phyloP scores from a whole-genome alignment of 208 protist species.

The Naegleria lovaniensis region DNA sequence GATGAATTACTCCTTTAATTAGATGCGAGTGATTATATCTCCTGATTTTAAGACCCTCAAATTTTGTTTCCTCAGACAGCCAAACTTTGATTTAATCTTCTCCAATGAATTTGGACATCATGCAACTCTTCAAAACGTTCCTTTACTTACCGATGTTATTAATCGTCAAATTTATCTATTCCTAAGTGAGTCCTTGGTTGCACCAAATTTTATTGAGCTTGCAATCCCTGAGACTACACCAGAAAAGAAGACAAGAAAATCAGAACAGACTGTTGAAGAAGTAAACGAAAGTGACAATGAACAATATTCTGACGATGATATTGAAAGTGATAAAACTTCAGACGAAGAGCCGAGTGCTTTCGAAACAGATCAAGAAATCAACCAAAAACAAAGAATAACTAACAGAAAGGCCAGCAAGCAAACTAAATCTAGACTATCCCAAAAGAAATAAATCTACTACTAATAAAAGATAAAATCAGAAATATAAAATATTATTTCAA shows the following conservation, averaged over 20 bases:
- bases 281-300: neutral
- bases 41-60: neutral
- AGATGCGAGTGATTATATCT: neutral
- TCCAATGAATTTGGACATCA: conserved; percentile 9
- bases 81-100: conserved; percentile 15
- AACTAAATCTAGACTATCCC: neutral
- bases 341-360: neutral
- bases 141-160: neutral
- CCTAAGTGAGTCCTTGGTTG: neutral
- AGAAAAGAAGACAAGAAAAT: neutral
- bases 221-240: neutral
- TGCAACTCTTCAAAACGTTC: neutral
- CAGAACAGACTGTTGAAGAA: neutral
- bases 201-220: neutral
- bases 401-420: neutral
- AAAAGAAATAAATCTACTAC: neutral
- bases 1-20: neutral
- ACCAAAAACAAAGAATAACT: neutral
- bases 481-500: neutral
- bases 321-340: neutral
- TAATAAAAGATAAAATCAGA: neutral
- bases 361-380: neutral
- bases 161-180: neutral
- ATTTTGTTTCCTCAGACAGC: neutral
- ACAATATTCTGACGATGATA: neutral